These are phyloP conservation scores for Heritiera fomes DNA, from an alignment of 345 rosid species.

Conservation along the genomic window DNA sequence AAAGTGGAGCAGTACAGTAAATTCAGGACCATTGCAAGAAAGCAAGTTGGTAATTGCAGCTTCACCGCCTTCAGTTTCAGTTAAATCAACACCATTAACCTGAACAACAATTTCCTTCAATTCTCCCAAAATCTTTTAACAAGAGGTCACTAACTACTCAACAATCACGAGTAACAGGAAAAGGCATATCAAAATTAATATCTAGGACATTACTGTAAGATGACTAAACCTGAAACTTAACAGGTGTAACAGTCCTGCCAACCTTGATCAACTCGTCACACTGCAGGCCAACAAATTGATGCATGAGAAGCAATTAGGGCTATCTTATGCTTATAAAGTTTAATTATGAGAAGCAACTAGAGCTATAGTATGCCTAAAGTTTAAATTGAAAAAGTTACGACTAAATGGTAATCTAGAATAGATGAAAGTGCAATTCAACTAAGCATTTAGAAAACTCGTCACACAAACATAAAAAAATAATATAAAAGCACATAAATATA, in stretches of 20 bases:
- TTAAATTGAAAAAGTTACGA: not conserved
- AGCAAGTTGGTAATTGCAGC: conserved; percentile 61
- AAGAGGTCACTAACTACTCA: not conserved
- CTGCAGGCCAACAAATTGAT: conserved; percentile 35
- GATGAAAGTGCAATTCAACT: not conserved
- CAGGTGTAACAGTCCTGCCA: conserved; percentile 56
- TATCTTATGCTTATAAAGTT: too few relatives aligned
- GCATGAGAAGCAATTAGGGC: conserved; percentile 2
- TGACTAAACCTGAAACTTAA: conserved; percentile 55
- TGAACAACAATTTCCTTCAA: conserved; percentile 24
- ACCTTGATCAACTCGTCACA: conserved; percentile 55
- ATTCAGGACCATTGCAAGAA: conserved; percentile 64
- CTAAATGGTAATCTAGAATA: not conserved
- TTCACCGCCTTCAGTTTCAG: conserved; percentile 64
- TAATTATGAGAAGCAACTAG: not conserved
- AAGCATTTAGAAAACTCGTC: not conserved
- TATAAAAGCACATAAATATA: not conserved
- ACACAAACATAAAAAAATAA: not conserved
- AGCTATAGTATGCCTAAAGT: not conserved
- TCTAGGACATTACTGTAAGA: not conserved
- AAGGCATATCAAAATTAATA: not conserved
- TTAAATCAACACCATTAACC: conserved; percentile 67
- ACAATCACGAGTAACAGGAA: not conserved
- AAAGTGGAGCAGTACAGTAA: conserved; percentile 50
- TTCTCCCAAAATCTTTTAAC: not conserved